These are phyloP conservation scores for Lecanosticta acicola DNA, from an alignment of 2,329 filamentous ascomycete genomes.

Conservation along the genomic window DNA sequence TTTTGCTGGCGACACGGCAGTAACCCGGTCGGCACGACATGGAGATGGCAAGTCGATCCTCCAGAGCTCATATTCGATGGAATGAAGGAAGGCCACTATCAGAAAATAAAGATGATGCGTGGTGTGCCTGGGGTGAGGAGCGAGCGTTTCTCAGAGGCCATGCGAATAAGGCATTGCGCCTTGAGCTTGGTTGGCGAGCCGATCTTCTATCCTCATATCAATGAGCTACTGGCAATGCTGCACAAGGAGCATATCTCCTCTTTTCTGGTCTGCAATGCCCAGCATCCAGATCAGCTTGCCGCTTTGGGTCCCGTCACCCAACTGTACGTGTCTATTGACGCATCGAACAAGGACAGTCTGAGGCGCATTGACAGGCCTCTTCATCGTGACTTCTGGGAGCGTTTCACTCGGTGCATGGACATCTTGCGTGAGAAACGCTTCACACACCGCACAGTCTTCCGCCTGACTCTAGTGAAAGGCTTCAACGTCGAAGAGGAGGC, in stretches of 20 bases:
- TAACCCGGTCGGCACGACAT: slow-evolving; percentile 92
- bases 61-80: slow-evolving; percentile 85
- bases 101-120: slow-evolving; percentile 95
- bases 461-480: slow-evolving; percentile 90
- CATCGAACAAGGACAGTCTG: slow-evolving; percentile 80
- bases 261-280: slow-evolving; percentile 94
- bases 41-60: slow-evolving; percentile 92
- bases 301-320: slow-evolving; percentile 82
- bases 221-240: slow-evolving; percentile 78
- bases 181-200: slow-evolving; percentile 89
- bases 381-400: slow-evolving; percentile 95
- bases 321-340: slow-evolving; percentile 93
- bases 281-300: slow-evolving; percentile 86
- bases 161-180: slow-evolving; percentile 89
- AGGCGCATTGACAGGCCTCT: slow-evolving; percentile 85
- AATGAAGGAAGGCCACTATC: slow-evolving; percentile 86
- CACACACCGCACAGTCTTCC: slow-evolving; percentile 86
- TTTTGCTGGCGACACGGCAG: slow-evolving; percentile 99
- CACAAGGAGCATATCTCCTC: slow-evolving; percentile 83
- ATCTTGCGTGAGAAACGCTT: slow-evolving; percentile 79
- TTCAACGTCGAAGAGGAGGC: slow-evolving; percentile 97
- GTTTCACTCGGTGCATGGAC: slow-evolving; percentile 84
- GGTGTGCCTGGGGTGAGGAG: slow-evolving; percentile 88
- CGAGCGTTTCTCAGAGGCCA: slow-evolving; percentile 86
- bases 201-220: slow-evolving; percentile 98